These are phyloP conservation scores for Teratosphaeria viscida DNA, from an alignment of 2,329 filamentous ascomycete species.

Conservation along the genomic window DNA sequence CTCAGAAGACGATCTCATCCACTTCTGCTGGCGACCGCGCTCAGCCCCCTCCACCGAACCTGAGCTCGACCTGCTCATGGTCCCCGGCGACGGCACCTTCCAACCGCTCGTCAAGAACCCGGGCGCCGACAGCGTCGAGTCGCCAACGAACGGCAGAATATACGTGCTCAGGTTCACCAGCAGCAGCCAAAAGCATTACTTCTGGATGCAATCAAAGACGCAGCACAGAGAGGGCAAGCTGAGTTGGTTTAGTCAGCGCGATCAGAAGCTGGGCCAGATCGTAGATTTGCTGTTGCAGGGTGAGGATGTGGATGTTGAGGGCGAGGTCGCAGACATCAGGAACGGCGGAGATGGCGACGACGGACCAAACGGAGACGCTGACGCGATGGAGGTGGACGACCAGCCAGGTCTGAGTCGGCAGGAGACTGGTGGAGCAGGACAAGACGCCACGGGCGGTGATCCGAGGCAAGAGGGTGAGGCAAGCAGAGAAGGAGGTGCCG, in stretches of 20 bases:
- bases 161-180: constrained; percentile 90
- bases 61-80: constrained; percentile 85
- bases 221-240: constrained; percentile 61
- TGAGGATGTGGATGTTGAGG: constrained; percentile 70
- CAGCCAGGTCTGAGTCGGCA: constrained; percentile 53
- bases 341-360: constrained; percentile 41
- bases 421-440: constrained; percentile 69
- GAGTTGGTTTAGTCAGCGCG: constrained; percentile 72
- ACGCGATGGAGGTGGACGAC: constrained; percentile 59
- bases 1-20: constrained; percentile 83
- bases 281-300: constrained; percentile 78
- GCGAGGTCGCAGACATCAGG: constrained; percentile 50
- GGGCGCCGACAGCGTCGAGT: constrained; percentile 50
- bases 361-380: constrained; percentile 36
- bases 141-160: constrained; percentile 69
- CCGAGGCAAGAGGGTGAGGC: constrained; percentile 80
- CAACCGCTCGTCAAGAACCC: constrained; percentile 41
- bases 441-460: constrained; percentile 83
- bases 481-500: constrained; percentile 83
- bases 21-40: constrained; percentile 94
- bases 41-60: constrained; percentile 58
- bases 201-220: constrained; percentile 90
- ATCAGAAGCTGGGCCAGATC: constrained; percentile 78
- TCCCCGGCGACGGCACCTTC: constrained; percentile 81
- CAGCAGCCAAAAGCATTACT: constrained; percentile 81